Percentiles rank a stretch among this genome's conserved stretches.
Evolutionary conservation across 768 basidiomycete genomes (phyloP).

Genomic region (Pleurotus tuber-regium): DNA sequence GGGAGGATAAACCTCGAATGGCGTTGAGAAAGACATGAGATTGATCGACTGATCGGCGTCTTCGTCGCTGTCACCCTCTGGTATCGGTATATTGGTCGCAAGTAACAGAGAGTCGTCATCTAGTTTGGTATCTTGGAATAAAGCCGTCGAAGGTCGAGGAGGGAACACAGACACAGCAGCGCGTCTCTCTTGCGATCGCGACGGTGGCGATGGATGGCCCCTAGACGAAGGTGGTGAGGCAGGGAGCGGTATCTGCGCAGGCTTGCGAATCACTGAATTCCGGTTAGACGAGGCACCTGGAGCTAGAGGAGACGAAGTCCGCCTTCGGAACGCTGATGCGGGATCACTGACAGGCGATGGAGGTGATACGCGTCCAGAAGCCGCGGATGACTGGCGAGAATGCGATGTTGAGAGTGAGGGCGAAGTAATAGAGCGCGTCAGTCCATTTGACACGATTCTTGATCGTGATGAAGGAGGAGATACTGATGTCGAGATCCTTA

Average conservation of each 20-base stretch:
- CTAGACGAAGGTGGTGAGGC: conserved; percentile 34
- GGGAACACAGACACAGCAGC: conserved; percentile 30
- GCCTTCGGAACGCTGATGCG: conserved; percentile 36
- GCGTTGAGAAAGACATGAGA: conserved; percentile 70
- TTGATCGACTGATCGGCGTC: conserved; percentile 61
- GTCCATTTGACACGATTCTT: conserved; percentile 37
- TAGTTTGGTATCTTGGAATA: conserved; percentile 37
- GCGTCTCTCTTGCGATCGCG: conserved; percentile 22
- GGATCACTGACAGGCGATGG: conserved; percentile 32
- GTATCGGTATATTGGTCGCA: conserved; percentile 72
- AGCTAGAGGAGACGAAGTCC: conserved; percentile 50
- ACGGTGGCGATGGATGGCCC: conserved; percentile 29
- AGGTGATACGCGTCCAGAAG: conserved; percentile 38
- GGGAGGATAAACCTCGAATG: conserved; percentile 50
- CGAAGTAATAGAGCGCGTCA: conserved; percentile 44
- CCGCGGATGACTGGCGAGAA: conserved; percentile 36
- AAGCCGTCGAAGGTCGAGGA: conserved; percentile 39
- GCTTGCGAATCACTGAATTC: conserved; percentile 34
- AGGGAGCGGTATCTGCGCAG: conserved; percentile 35
- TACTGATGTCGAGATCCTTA: conserved; percentile 47
- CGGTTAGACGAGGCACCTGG: conserved; percentile 26
- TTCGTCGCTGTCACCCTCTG: conserved; percentile 64
- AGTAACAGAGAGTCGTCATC: conserved; percentile 65
- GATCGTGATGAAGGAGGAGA: conserved; percentile 42
- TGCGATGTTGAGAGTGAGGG: conserved; percentile 31